Percentiles rank a stretch among this genome's conserved stretches.
Evolutionary conservation across 805 yeast species (phyloP).

Genomic region (Kodamaea restingae): DNA sequence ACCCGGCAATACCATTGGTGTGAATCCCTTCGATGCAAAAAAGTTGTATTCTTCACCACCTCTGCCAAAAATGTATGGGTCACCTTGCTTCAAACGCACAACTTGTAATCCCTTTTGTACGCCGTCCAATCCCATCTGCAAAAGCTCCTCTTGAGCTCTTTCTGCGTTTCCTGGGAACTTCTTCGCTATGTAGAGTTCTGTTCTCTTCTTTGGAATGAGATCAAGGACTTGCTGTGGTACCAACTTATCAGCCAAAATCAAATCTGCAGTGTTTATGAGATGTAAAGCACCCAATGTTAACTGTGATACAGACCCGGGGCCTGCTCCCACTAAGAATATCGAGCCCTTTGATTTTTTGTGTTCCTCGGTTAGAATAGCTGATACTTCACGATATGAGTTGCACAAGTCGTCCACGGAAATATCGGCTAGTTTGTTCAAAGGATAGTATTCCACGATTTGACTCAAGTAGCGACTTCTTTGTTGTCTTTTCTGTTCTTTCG

Average conservation of each 20-base stretch:
- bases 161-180: slow-evolving; percentile 98
- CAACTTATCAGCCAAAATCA: slow-evolving; percentile 83
- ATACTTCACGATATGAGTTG: slow-evolving; percentile 30
- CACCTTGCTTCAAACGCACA: slow-evolving; percentile 92
- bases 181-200: slow-evolving; percentile 79
- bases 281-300: slow-evolving; percentile 81
- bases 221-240: slow-evolving; percentile 87
- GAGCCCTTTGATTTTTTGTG: slow-evolving; percentile 45
- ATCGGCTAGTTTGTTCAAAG: slow-evolving; percentile 59
- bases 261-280: slow-evolving; percentile 77
- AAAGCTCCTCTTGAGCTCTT: slow-evolving; percentile 80
- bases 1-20: slow-evolving; percentile 79
- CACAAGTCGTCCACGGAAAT: slow-evolving; percentile 58
- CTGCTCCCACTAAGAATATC: slow-evolving; percentile 86
- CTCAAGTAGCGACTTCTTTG: slow-evolving; percentile 80
- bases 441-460: slow-evolving; percentile 88
- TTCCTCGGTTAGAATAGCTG: slow-evolving; percentile 10
- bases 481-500: slow-evolving; percentile 46
- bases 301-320: slow-evolving; percentile 84
- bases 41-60: slow-evolving; percentile 88
- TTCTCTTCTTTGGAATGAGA: slow-evolving; percentile 64
- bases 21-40: slow-evolving; percentile 63
- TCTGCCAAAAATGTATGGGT: slow-evolving; percentile 93
- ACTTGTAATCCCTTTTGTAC: slow-evolving; percentile 67
- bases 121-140: slow-evolving; percentile 66